A percentile compares a stretch with the other conserved stretches of the same genome.
phyloP scores from a whole-genome alignment of 2,329 filamentous ascomycete species.

The Neofusicoccum parvum region DNA sequence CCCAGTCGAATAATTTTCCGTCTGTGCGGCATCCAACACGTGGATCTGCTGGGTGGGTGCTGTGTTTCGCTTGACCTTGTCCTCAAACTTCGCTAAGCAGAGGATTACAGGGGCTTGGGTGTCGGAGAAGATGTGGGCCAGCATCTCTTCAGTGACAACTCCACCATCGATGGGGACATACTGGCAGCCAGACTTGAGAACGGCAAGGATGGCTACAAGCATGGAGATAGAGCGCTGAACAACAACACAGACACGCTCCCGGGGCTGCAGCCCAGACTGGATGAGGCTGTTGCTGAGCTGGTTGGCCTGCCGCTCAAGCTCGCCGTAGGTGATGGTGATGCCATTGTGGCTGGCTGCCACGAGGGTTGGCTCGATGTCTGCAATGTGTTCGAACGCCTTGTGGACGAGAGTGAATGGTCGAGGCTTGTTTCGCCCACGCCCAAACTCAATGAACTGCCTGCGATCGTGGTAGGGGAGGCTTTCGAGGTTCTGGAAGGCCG shows the following conservation, averaged over 20 bases:
- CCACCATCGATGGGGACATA: conserved; percentile 6
- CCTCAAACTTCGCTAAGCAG: conserved; percentile 45
- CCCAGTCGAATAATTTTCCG: conserved; percentile 24
- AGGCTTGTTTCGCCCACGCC: neutral
- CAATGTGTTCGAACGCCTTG: conserved; percentile 9
- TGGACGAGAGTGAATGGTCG: conserved; percentile 5
- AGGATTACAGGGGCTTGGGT: conserved; percentile 50
- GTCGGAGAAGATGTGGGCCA: conserved; percentile 54
- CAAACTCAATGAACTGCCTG: neutral
- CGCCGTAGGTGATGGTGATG: neutral
- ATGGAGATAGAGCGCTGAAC: conserved; percentile 41
- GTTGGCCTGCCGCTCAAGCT: conserved; percentile 6
- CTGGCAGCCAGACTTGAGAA: conserved; percentile 37
- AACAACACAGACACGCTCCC: conserved; percentile 32
- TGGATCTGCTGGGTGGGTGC: neutral
- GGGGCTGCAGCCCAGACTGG: neutral
- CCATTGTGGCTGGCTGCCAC: neutral
- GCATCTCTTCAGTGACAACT: conserved; percentile 4
- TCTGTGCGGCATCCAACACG: conserved; percentile 7
- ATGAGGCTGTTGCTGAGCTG: neutral
- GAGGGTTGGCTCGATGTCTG: neutral
- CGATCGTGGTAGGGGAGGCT: neutral
- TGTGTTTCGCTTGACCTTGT: conserved; percentile 29
- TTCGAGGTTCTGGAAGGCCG: neutral
- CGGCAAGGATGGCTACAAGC: conserved; percentile 38